A percentile compares a stretch with the other conserved stretches of the same genome.
phyloP scores from a whole-genome alignment of 495 filamentous ascomycete species.

The Penicillium odoratum region DNA sequence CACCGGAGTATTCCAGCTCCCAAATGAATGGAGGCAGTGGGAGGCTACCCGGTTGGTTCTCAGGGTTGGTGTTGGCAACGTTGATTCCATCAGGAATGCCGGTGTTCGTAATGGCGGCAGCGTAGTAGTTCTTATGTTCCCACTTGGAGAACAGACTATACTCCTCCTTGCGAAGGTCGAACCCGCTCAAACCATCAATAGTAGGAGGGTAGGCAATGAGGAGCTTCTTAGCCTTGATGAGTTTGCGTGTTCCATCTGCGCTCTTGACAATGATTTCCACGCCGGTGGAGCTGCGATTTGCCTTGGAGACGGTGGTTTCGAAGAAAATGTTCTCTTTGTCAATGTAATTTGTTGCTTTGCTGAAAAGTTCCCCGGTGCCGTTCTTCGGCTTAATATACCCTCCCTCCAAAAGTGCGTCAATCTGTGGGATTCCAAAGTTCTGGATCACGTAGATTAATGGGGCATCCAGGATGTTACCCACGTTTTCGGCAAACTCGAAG shows the following conservation, averaged over 20 bases:
- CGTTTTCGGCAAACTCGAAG: conserved; percentile 11
- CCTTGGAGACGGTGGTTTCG: conserved; percentile 13
- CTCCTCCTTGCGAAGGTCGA: conserved; percentile 40
- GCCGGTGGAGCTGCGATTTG: conserved; percentile 8
- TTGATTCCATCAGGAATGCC: conserved; percentile 14
- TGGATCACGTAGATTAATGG: conserved; percentile 11
- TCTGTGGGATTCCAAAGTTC: conserved; percentile 10
- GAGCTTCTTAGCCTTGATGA: conserved; percentile 46
- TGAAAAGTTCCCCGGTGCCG: conserved; percentile 7
- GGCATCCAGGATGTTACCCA: conserved; percentile 9
- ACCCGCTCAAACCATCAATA: conserved; percentile 27
- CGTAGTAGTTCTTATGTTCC: conserved; percentile 20
- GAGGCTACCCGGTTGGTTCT: conserved; percentile 20
- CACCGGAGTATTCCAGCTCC: conserved; percentile 16
- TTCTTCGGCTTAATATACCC: conserved; percentile 13
- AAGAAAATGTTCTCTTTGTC: conserved; percentile 7
- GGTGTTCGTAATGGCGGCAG: conserved; percentile 19
- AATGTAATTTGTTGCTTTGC: conserved; percentile 9
- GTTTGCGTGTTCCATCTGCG: conserved; percentile 31
- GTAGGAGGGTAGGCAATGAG: conserved; percentile 39
- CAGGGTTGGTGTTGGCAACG: conserved; percentile 12
- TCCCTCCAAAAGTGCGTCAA: not conserved
- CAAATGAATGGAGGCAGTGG: conserved; percentile 16
- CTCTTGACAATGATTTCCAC: conserved; percentile 27
- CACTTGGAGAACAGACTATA: conserved; percentile 40